A percentile compares a stretch with the other conserved stretches of the same genome.
phyloP scores from a whole-genome alignment of 805 yeast species.

The Wickerhamiella vanderwaltii region DNA sequence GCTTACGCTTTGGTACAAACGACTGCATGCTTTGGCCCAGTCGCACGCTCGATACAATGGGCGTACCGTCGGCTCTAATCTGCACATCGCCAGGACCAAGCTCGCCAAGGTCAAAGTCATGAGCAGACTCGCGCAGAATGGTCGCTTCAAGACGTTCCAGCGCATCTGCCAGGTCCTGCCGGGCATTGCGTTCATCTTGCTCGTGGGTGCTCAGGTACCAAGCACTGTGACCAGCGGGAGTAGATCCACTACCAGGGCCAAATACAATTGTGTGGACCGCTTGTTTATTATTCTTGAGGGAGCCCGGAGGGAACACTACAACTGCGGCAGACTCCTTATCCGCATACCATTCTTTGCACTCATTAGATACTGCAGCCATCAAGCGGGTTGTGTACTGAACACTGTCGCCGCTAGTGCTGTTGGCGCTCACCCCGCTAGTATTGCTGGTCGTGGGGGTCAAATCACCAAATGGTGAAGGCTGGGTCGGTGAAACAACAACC shows the following conservation, averaged over 20 bases:
- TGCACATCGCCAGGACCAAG: slow-evolving; percentile 45
- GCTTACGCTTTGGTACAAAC: slow-evolving; percentile 68
- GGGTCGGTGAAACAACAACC: slow-evolving; percentile 53
- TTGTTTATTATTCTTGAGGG: slow-evolving; percentile 50
- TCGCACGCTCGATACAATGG: slow-evolving; percentile 67
- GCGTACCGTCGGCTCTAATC: slow-evolving; percentile 45
- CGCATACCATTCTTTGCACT: slow-evolving; percentile 84
- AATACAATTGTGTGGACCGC: slow-evolving; percentile 81
- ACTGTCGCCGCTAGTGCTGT: slow-evolving; percentile 9
- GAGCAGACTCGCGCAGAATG: slow-evolving; percentile 65
- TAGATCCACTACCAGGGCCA: slow-evolving; percentile 78
- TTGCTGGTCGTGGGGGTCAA: slow-evolving; percentile 5
- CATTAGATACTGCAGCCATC: slow-evolving; percentile 70
- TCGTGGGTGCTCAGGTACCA: slow-evolving; percentile 84
- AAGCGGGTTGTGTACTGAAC: slow-evolving; percentile 59
- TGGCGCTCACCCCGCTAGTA: not conserved
- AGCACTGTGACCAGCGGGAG: slow-evolving; percentile 74
- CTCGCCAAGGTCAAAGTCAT: slow-evolving; percentile 43
- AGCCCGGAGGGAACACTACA: slow-evolving; percentile 83
- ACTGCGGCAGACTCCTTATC: slow-evolving; percentile 75
- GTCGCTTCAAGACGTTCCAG: slow-evolving; percentile 66
- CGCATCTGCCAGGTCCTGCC: slow-evolving; percentile 65
- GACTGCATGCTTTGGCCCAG: slow-evolving; percentile 76
- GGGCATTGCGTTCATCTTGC: slow-evolving; percentile 46
- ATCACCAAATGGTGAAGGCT: slow-evolving; percentile 19